phyloP scores from a whole-genome alignment of 352 stramenopile species.

The Phytophthora macrochlamydospora region DNA sequence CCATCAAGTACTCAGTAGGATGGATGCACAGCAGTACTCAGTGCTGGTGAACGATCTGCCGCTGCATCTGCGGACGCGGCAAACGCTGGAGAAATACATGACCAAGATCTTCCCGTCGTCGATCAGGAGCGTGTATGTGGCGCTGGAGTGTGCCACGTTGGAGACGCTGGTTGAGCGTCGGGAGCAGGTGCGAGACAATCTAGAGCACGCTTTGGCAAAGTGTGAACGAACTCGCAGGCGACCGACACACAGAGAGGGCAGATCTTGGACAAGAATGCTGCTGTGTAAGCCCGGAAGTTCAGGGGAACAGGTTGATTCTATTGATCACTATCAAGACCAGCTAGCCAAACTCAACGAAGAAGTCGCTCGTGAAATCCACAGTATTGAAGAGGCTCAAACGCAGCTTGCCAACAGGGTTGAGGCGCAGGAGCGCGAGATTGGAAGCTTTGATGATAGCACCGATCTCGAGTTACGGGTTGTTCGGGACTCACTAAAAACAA shows the following conservation, averaged over 20 bases:
- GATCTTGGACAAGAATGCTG: conserved; percentile 49
- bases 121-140: conserved; percentile 69
- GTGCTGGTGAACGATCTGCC: conserved; percentile 78
- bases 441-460: conserved; percentile 23
- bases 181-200: conserved; percentile 41
- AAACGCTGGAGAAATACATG: conserved; percentile 77
- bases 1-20: conserved; percentile 59
- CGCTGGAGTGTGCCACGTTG: conserved; percentile 66
- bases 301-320: conserved; percentile 53
- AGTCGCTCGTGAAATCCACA: conserved; percentile 63
- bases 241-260: conserved; percentile 50
- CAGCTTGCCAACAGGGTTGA: conserved; percentile 53
- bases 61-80: conserved; percentile 53
- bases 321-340: conserved; percentile 65
- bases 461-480: conserved; percentile 12
- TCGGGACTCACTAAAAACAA: conserved; percentile 16
- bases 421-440: conserved; percentile 27
- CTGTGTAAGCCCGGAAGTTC: conserved; percentile 44
- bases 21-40: conserved; percentile 72
- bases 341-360: conserved; percentile 62
- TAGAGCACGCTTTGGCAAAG: conserved; percentile 63
- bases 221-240: conserved; percentile 48
- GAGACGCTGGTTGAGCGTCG: conserved; percentile 61
- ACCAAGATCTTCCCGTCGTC: conserved; percentile 68
- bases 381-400: conserved; percentile 62